Evolutionary conservation across 129 eudicot species (phyloP).

Genomic region (Saussurea involucrata): DNA sequence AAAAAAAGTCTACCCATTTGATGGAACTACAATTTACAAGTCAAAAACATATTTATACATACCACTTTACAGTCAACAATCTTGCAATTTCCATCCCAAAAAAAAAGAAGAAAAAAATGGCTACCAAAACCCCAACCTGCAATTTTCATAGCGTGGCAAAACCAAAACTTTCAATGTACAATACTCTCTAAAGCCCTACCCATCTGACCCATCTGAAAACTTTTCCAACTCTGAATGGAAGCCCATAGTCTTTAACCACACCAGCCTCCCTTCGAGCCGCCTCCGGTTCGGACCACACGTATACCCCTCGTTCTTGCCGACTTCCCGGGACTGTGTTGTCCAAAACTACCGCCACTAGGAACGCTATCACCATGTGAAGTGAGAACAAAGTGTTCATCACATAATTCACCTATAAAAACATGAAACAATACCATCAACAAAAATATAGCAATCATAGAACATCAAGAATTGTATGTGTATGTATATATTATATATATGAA

Average conservation of each 20-base stretch:
- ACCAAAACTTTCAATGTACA: constrained; percentile 19
- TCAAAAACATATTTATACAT: constrained; percentile 1
- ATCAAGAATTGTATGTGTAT: neutral
- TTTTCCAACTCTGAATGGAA: constrained; percentile 85
- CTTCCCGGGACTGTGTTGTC: constrained; percentile 98
- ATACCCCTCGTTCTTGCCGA: constrained; percentile 91
- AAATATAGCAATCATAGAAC: neutral
- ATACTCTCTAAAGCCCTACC: constrained; percentile 60
- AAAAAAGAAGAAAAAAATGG: neutral
- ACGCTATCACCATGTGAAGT: constrained; percentile 92
- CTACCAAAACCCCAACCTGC: constrained; percentile 2
- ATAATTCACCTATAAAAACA: constrained; percentile 67
- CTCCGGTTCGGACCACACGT: constrained; percentile 83
- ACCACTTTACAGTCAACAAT: constrained; percentile 12
- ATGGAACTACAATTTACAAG: constrained; percentile 6
- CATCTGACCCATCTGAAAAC: constrained; percentile 94
- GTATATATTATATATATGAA: too few relatives aligned
- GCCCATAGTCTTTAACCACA: constrained; percentile 72
- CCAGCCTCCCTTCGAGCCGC: constrained; percentile 87
- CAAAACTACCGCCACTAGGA: constrained; percentile 69
- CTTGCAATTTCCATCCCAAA: constrained; percentile 1
- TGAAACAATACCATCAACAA: neutral
- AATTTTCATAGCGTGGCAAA: neutral
- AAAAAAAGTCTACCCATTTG: neutral
- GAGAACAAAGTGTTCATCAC: constrained; percentile 75